phyloP scores from a whole-genome alignment of 177 flowering plant species.

The Vitis hybrid region DNA sequence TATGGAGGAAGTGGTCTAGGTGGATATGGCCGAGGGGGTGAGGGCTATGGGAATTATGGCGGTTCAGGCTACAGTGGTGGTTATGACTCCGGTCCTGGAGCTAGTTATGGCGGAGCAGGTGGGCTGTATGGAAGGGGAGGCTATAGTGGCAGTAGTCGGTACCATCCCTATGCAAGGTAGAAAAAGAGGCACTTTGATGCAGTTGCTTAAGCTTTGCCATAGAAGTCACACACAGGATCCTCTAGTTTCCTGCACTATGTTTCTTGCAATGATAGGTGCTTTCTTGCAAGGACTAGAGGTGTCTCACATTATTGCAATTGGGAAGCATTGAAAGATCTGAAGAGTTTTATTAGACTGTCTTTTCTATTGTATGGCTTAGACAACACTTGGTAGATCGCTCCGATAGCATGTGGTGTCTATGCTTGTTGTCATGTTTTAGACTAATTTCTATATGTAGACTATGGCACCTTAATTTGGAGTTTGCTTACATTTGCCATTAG shows the following conservation, averaged over 20 bases:
- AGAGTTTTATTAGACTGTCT: constrained; percentile 11
- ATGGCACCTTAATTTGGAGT: constrained; percentile 4
- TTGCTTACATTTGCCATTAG: constrained; percentile 5
- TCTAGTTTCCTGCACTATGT: constrained; percentile 25
- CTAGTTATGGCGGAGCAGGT: constrained; percentile 65
- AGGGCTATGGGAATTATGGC: constrained; percentile 60
- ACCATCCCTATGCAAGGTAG: constrained; percentile 85
- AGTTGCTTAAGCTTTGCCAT: constrained; percentile 32
- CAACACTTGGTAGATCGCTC: constrained; percentile 2
- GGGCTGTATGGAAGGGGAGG: constrained; percentile 73
- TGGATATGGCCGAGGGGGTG: constrained; percentile 46
- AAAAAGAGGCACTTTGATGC: constrained; percentile 20
- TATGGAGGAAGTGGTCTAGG: constrained; percentile 23
- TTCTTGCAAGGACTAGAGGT: constrained; percentile 25
- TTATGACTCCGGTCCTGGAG: constrained; percentile 67
- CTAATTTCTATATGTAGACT: constrained; percentile 19
- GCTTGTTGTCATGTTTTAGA: constrained; percentile 4
- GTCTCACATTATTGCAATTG: constrained; percentile 10
- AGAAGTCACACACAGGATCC: constrained; percentile 35
- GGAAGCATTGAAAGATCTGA: constrained; percentile 17
- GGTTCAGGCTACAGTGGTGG: constrained; percentile 52
- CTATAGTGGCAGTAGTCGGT: constrained; percentile 69
- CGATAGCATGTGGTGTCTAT: constrained; percentile 11
- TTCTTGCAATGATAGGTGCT: constrained; percentile 25
- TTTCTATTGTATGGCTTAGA: constrained; percentile 21